A percentile compares a stretch with the other conserved stretches of the same genome.
Evolutionary conservation across 139 green algal genomes (phyloP).

Genomic region (Chlamydomonas applanata): DNA sequence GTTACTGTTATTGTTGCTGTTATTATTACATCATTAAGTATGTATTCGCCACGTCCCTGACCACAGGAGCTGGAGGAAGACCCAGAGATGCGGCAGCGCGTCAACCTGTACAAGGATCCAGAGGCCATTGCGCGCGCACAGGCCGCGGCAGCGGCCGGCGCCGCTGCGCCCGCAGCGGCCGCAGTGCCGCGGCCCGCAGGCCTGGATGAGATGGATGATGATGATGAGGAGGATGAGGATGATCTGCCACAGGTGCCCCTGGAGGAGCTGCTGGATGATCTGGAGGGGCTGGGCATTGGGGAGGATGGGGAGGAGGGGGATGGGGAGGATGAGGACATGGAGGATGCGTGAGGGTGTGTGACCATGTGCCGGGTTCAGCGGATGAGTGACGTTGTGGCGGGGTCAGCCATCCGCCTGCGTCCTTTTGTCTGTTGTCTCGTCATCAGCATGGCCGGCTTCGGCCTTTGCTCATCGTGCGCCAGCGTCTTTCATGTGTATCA

Average conservation of each 20-base stretch:
- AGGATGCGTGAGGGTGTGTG: conserved; percentile 14
- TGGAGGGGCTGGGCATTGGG: conserved; percentile 63
- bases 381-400: too few relatives aligned
- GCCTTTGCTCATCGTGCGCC: too few relatives aligned
- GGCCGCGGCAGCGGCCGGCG: conserved; percentile 12
- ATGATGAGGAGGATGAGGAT: conserved; percentile 50
- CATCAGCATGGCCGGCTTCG: too few relatives aligned
- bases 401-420: too few relatives aligned
- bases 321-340: conserved; percentile 35
- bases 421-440: too few relatives aligned
- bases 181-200: neutral
- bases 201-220: conserved; percentile 14
- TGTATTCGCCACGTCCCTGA: too few relatives aligned
- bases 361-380: too few relatives aligned
- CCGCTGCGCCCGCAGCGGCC: neutral
- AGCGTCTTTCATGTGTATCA: too few relatives aligned
- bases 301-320: conserved; percentile 26
- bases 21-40: too few relatives aligned
- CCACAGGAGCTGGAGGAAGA: conserved; percentile 60
- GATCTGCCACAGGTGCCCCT: conserved; percentile 76
- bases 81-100: conserved; percentile 39
- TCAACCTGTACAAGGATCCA: conserved; percentile 51
- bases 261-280: conserved; percentile 92
- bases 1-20: too few relatives aligned
- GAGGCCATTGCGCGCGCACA: conserved; percentile 13